These are phyloP conservation scores for Raphanus sativus DNA, from an alignment of 345 rosid species.

Conservation along the genomic window DNA sequence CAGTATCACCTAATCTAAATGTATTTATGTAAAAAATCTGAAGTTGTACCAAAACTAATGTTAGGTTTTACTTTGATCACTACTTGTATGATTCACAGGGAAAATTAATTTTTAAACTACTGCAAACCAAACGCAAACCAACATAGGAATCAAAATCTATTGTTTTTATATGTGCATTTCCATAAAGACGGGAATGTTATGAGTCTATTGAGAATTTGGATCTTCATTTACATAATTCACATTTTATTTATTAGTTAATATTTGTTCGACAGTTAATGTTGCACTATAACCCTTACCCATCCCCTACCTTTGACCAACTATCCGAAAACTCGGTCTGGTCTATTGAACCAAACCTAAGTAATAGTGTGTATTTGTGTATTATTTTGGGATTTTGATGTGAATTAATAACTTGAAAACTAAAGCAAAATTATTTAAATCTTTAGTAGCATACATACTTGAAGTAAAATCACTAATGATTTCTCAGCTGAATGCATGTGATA, in stretches of 20 bases:
- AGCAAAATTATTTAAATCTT: background rate
- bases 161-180: background rate
- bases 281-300: conserved; percentile 10
- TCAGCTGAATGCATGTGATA: background rate
- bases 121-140: background rate
- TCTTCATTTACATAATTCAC: background rate
- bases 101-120: too few relatives aligned
- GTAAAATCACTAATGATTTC: background rate
- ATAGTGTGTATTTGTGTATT: background rate
- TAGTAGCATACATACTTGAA: background rate
- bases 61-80: too few relatives aligned
- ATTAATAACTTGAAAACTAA: background rate
- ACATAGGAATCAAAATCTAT: background rate
- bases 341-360: background rate
- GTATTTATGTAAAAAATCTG: too few relatives aligned
- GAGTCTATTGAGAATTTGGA: background rate
- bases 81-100: too few relatives aligned
- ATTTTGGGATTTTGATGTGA: background rate
- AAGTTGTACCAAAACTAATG: too few relatives aligned
- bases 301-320: conserved; percentile 11
- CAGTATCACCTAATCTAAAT: too few relatives aligned
- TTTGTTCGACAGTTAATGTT: conserved; percentile 19
- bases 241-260: background rate
- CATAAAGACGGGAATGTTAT: conserved; percentile 6
- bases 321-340: background rate